These are phyloP conservation scores for Coriaria nepalensis DNA, from an alignment of 306 rosid genomes.

Conservation along the genomic window DNA sequence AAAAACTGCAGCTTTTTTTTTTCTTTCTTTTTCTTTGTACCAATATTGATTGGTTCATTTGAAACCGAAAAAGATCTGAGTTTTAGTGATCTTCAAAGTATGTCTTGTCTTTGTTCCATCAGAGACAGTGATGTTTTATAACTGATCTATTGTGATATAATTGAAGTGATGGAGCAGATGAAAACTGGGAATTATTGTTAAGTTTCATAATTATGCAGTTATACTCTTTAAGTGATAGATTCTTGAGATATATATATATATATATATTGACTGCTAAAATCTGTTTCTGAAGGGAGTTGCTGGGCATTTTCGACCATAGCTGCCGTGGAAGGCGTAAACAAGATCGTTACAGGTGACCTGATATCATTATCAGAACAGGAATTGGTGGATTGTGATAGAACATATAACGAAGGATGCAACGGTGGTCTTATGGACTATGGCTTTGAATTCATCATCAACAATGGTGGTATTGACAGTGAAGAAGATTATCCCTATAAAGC, in stretches of 20 bases:
- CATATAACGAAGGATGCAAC: constrained; percentile 60
- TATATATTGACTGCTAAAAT: too few relatives aligned
- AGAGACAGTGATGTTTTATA: too few relatives aligned
- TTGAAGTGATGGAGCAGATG: too few relatives aligned
- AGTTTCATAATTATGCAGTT: too few relatives aligned
- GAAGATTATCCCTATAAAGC: constrained; percentile 66
- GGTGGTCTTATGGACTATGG: constrained; percentile 78
- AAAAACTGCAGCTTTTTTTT: not conserved
- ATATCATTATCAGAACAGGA: constrained; percentile 79
- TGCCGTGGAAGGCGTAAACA: constrained; percentile 73
- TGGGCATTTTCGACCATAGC: constrained; percentile 76
- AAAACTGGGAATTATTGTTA: too few relatives aligned
- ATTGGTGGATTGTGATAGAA: constrained; percentile 65
- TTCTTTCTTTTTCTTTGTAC: constrained; percentile 4
- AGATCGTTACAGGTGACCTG: constrained; percentile 68
- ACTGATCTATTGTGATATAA: too few relatives aligned
- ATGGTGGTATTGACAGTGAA: constrained; percentile 76
- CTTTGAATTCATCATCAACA: constrained; percentile 61
- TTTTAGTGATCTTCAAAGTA: too few relatives aligned
- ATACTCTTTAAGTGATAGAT: too few relatives aligned
- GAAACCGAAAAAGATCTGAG: too few relatives aligned
- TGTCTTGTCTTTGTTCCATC: too few relatives aligned
- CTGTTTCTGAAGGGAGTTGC: constrained; percentile 54
- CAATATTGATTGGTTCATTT: too few relatives aligned
- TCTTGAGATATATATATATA: not conserved